Evolutionary conservation across 177 flowering plant genomes (phyloP), one percentile per base, ranked within the genome.

Genomic region (Vitis hybrid): DNA sequence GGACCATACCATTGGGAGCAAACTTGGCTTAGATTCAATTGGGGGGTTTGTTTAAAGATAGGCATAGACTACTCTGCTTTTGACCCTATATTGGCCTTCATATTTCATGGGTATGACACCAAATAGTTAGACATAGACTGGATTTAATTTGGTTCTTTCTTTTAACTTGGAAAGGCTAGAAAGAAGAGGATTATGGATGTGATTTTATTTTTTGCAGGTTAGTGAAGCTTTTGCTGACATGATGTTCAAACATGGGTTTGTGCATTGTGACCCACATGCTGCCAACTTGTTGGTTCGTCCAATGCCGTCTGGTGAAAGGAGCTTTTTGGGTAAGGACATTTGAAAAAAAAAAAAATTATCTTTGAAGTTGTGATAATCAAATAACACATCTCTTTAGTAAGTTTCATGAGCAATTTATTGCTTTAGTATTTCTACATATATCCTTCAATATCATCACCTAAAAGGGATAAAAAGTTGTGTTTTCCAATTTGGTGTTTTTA

Each of bases 251-350:
- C 99, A 95, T 84, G 99, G 99, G 11, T 95, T 95, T 83, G 98
- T 95, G 66, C 98, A 95, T 76, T 95, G 99, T 86, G 99, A 95
- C 70, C 99, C 99, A 56, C 99, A 95, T 85, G 92, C 90, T 73
- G 99, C 99, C 18, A 95, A 93, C 78, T 77, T 95, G 83, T 70
- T 95, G 31, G 82, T 95, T 79, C 96, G 99, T 2, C 96, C 97
- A 69, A 60, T 88, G 78, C 94, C 97, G 48, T 74, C 82, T 52
- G 74, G 81, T 19, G 78, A 69, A 71, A 76, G 73, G 63, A 81
- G 69, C 72, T 75, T 90, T 73, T 68, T 85, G n/a, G 97, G 98
- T 90, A 65, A 85, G 88, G 15, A 39, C 31, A 29, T 29, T 29
- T 29, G 31, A 29, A 29, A 29, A 29, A 29, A 29, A 26, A 26